A percentile compares a stretch with the other conserved stretches of the same genome.
Evolutionary conservation across 305 asterid species (phyloP).

Genomic region (Solanum chacoense): DNA sequence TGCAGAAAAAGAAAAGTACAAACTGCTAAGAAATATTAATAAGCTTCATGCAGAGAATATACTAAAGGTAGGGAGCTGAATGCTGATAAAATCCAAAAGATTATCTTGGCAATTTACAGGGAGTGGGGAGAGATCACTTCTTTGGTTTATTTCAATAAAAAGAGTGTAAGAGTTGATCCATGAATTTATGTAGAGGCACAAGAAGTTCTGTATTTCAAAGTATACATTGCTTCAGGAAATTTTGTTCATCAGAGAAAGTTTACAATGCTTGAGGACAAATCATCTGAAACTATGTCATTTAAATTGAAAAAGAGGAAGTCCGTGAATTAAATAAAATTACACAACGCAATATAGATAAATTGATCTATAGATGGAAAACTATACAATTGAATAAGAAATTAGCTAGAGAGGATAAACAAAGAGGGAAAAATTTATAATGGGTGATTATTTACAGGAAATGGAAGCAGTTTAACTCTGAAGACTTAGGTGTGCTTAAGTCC

Average conservation of each 20-base stretch:
- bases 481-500: background rate
- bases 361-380: background rate
- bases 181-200: background rate
- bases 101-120: background rate
- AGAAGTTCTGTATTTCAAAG: background rate
- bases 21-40: background rate
- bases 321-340: background rate
- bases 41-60: background rate
- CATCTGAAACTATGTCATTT: background rate
- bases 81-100: background rate
- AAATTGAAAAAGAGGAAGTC: background rate
- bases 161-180: background rate
- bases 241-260: background rate
- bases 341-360: background rate
- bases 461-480: background rate
- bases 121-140: background rate
- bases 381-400: background rate
- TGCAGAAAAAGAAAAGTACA: background rate
- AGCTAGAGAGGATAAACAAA: background rate
- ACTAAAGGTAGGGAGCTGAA: background rate
- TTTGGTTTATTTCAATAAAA: background rate
- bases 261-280: background rate
- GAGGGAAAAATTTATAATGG: background rate
- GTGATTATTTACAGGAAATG: background rate
- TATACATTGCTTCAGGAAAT: background rate